Conservation (phyloP, 331 rosid species). For the Arachis monticola region DNA sequence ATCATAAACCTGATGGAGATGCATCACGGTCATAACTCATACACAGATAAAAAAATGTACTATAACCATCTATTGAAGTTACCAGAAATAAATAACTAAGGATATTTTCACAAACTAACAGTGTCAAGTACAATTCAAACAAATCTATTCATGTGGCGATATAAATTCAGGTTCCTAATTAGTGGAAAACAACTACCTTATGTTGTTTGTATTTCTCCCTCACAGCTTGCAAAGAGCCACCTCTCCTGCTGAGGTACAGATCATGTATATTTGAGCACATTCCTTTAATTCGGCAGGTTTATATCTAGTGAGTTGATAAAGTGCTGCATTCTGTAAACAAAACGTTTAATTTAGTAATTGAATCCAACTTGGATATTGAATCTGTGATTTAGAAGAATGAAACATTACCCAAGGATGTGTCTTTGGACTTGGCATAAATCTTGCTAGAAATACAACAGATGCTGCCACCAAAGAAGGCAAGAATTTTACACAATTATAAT, state of each 20-base stretch:
- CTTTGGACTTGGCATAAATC: constrained; percentile 51
- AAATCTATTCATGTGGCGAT: too few species aligned
- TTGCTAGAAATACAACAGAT: constrained; percentile 63
- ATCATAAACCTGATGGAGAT: too few species aligned
- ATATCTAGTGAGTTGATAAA: constrained; percentile 64
- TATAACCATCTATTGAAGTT: too few species aligned
- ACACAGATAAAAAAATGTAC: too few species aligned
- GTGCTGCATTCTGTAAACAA: constrained; percentile 51
- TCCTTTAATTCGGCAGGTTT: constrained; percentile 64
- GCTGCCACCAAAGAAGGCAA: constrained; percentile 82
- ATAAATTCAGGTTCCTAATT: not conserved
- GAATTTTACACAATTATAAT: constrained; percentile 66
- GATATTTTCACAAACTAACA: too few species aligned
- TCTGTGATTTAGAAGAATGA: not conserved
- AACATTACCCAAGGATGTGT: constrained; percentile 69
- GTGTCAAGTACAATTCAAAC: too few species aligned
- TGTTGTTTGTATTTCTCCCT: constrained; percentile 87
- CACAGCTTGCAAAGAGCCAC: constrained; percentile 60
- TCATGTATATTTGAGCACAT: constrained; percentile 71
- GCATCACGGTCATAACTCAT: too few species aligned
- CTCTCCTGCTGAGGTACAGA: constrained; percentile 75
- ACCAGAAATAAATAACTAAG: too few species aligned
- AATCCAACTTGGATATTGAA: not conserved
- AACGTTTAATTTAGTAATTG: constrained; percentile 30
- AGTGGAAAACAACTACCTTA: constrained; percentile 52